phyloP scores from a whole-genome alignment of 108 stramenopile genomes.

The Nitzschia putrida region DNA sequence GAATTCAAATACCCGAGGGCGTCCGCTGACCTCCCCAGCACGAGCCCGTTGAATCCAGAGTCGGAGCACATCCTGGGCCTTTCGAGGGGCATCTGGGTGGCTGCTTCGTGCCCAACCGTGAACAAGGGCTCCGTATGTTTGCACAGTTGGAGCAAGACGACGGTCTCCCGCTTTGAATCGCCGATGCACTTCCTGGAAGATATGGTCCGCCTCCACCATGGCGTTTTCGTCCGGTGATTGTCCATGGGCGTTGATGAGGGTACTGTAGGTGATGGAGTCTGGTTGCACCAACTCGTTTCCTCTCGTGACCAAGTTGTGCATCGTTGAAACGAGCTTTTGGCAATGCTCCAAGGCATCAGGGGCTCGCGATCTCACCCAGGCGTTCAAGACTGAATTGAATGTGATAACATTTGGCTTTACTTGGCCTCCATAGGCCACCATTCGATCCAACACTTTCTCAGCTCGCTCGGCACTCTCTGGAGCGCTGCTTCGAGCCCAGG shows the following conservation, averaged over 20 bases:
- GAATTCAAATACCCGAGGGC: slow-evolving; percentile 27
- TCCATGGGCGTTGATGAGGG: slow-evolving; percentile 30
- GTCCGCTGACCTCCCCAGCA: not conserved
- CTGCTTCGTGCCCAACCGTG: slow-evolving; percentile 63
- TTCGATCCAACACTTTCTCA: slow-evolving; percentile 55
- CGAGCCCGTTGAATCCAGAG: slow-evolving; percentile 17
- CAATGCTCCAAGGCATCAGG: slow-evolving; percentile 47
- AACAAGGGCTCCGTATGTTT: slow-evolving; percentile 69
- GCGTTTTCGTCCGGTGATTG: slow-evolving; percentile 18
- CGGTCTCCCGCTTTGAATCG: slow-evolving; percentile 34
- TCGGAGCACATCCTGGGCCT: slow-evolving; percentile 31
- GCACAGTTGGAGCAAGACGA: slow-evolving; percentile 52
- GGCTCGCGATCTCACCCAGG: slow-evolving; percentile 58
- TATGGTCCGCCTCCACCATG: slow-evolving; percentile 37
- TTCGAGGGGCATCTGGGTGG: slow-evolving; percentile 42
- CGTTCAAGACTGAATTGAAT: slow-evolving; percentile 64
- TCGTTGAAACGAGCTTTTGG: slow-evolving; percentile 38
- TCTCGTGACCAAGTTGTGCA: slow-evolving; percentile 21
- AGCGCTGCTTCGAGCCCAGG: slow-evolving; percentile 35
- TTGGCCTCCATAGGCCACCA: slow-evolving; percentile 5
- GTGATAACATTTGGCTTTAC: slow-evolving; percentile 67
- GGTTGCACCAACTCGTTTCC: slow-evolving; percentile 36
- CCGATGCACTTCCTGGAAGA: slow-evolving; percentile 46
- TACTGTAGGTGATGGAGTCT: slow-evolving; percentile 42
- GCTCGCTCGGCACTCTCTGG: slow-evolving; percentile 43